Conservation (phyloP, 306 rosid genomes). For the Cyclanthera cordifolia region DNA sequence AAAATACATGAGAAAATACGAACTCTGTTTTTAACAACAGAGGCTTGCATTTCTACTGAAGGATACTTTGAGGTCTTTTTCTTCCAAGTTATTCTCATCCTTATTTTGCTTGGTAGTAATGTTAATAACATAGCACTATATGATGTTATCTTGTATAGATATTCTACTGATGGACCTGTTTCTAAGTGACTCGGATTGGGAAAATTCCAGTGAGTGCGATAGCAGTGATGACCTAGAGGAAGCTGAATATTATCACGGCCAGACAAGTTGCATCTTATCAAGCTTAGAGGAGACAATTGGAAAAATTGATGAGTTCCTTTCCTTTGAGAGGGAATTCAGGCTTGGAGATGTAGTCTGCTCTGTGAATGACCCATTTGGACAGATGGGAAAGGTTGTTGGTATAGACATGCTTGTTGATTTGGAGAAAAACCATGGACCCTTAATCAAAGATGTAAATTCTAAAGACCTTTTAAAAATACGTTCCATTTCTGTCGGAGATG, state of each 20-base stretch:
- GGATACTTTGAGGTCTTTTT: slow-evolving; percentile 7
- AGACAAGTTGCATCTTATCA: slow-evolving; percentile 73
- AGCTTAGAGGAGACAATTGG: slow-evolving; percentile 88
- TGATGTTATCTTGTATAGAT: slow-evolving; percentile 28
- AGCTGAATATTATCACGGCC: slow-evolving; percentile 53
- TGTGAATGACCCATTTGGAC: slow-evolving; percentile 61
- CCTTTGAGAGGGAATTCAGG: slow-evolving; percentile 63
- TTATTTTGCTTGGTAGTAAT: slow-evolving; percentile 9
- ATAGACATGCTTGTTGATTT: slow-evolving; percentile 62
- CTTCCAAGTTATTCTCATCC: slow-evolving; percentile 10
- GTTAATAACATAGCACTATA: background rate
- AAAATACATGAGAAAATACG: background rate
- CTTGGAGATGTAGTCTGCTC: slow-evolving; percentile 72
- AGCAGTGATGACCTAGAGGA: slow-evolving; percentile 74
- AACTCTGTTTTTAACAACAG: background rate
- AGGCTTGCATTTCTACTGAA: slow-evolving; percentile 9
- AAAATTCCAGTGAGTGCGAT: slow-evolving; percentile 62
- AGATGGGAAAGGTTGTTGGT: slow-evolving; percentile 71
- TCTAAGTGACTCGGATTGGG: slow-evolving; percentile 70
- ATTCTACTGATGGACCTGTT: slow-evolving; percentile 47
- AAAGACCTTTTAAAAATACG: slow-evolving; percentile 55
- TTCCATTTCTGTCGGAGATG: slow-evolving; percentile 72
- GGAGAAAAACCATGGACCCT: slow-evolving; percentile 51
- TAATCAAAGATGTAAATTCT: slow-evolving; percentile 49
- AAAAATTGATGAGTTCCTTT: slow-evolving; percentile 80